Evolutionary conservation across 108 stramenopile genomes (phyloP), one percentile per base, ranked within the genome.

Genomic region (Tribonema minus): DNA sequence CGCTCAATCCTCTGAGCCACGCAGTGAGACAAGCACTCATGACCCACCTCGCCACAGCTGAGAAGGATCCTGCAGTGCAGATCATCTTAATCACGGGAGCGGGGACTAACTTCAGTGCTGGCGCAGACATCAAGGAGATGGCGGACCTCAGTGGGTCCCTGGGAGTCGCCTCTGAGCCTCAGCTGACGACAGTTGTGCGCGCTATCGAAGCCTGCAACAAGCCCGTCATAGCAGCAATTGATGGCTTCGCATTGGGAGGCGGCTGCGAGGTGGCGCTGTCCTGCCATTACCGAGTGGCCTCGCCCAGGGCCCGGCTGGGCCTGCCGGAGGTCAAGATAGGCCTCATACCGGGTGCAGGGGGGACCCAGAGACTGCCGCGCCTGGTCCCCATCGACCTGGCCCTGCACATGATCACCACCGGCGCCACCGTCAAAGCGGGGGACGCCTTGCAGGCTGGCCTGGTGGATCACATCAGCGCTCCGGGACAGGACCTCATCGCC

Each of bases 311-410:
- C 20, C 76, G 30, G 20, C 35, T 83, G 12, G 82, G 82, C 30
- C 36, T 83, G 34, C 82, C 82, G 6, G 82, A 83, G 67, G 76
- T 83, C 27, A 72, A 81, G 28, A 64, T 83, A 38, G 82, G 82
- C 2, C 65, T 83, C 28, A 7, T 83, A 12, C 82, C 82, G 29
- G 93, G 94, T 25, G 98, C 95, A 0, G 95, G 96, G 3, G 98
- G 95, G 6, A 97, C 98, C 2, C 98, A 98, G 83, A 93, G 96
- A 33, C 90, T 98, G 61, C 93, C 96, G 9, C 84, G 95, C 46
- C 82, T 95, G 61, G 88, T 93, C 60, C 90, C 89, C 5, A 83
- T 91, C 37, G 80, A 85, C 23, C 74, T 84, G 61, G 92, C 94
- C 2, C 73, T 92, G 32, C 87, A 91, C 72, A 88, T 94, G 84